Evolutionary conservation across 202 grass and related monocot genomes (phyloP), one percentile per base, ranked within the genome.

Genomic region (Bolboschoenoplectus hybrid): DNA sequence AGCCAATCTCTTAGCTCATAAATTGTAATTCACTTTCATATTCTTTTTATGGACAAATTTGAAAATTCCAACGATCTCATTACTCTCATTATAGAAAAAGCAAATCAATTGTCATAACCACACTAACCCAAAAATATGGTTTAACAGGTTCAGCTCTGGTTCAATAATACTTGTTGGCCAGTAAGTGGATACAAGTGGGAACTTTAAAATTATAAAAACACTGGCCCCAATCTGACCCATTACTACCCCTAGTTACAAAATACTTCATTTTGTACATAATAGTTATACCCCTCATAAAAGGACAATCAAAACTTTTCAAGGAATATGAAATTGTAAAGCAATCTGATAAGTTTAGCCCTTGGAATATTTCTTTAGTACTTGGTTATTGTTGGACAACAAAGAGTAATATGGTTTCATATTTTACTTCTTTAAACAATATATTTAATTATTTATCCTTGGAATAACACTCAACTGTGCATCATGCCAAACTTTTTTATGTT

Each of bases 1-100:
- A 72, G 68, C 43, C 68, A 72, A 72, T 72, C 7, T 72, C 43
- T 72, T 7, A 49, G 7, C 39, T 71, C 67, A 45, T 26, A 73
- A 73, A 20, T 9, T 9, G 49, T 20, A 73, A 47, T 73, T 49
- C 19, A 6, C 47, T 73, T 45, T 45, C 43, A 20, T 46, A 46
- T 1, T 73, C 7, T 46, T 73, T 47, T 19, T 26, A 47, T 2
- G n/a, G 17, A 45, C 69, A 73, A 71, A 20, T 10, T 73, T 26
- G 1, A 9, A 36, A 69, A 2, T 7, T 74, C 44, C 19, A 34
- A 74, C n/a, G 5, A 12, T 12, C 45, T n/a, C 70, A 32, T 50
- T 74, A 74, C 71, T 74, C 71, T 51, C 46, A 74, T 26, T 50
- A 74, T 8, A 71, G 14, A 71, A 70, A 41, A 17, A 26, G 8